Evolutionary conservation across 2,329 filamentous ascomycete species (phyloP), one percentile per base, ranked within the genome.

Genomic region (Hyphodiscus sp.): DNA sequence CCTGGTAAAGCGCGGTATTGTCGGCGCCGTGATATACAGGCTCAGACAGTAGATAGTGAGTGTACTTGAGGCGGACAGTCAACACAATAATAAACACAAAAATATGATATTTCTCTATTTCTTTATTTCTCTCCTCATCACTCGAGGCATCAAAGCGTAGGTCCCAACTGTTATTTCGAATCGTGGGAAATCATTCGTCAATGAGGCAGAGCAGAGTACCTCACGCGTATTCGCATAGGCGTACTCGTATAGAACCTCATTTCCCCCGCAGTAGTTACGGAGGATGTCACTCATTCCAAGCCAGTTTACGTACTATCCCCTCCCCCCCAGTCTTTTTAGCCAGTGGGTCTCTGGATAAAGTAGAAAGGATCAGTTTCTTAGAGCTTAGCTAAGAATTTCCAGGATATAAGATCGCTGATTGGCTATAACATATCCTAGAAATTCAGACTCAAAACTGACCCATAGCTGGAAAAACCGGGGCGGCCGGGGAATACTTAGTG

Each of bases 261-360:
- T 26, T 46, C 44, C 44, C 23, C 23, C n/a, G 44, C 44, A 46
- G 44, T 46, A 46, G 15, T 11, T 46, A 11, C 11, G 11, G 23
- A 9, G 44, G 18, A 20, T 20, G 44, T 46, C 44, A 46, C 44
- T 6, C 20, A 46, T 46, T 46, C 44, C 44, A 46, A 20, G 44
- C 44, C n/a, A 46, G 44, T 46, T 46, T 20, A 46, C 44, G 44
- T 46, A 46, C n/a, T n/a, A n/a, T n/a, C n/a, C n/a, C n/a, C n/a
- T n/a, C n/a, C n/a, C n/a, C n/a, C n/a, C n/a, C n/a, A n/a, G n/a
- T n/a, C n/a, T n/a, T n/a, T n/a, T n/a, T n/a, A n/a, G n/a, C n/a
- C n/a, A n/a, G n/a, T n/a, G n/a, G n/a, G n/a, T n/a, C n/a, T n/a
- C n/a, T n/a, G n/a, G n/a, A n/a, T n/a, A n/a, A n/a, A n/a, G n/a